These are phyloP conservation scores for Aureobasidium mangrovei DNA, from an alignment of 2,329 filamentous ascomycete genomes.

Conservation along the genomic window DNA sequence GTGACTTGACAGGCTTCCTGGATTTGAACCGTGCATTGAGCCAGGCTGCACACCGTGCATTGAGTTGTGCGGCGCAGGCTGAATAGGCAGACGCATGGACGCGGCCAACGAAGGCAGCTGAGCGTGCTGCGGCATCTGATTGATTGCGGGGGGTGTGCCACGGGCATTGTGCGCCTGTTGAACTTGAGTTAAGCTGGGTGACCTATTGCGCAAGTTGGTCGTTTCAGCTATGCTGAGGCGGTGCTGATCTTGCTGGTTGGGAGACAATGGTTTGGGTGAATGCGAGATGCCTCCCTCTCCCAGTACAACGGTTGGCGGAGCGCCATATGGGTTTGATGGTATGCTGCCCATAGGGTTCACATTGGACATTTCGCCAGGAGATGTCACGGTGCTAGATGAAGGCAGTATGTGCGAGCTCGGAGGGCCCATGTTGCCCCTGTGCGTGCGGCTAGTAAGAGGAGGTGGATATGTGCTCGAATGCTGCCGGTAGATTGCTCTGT, in stretches of 20 bases:
- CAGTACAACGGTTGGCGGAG: slow-evolving; percentile 50
- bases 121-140: slow-evolving; percentile 30
- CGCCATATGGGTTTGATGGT: slow-evolving; percentile 23
- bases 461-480: slow-evolving; percentile 70
- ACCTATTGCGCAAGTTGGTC: slow-evolving; percentile 46
- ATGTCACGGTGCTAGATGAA: slow-evolving; percentile 24
- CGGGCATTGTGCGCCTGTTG: slow-evolving; percentile 56
- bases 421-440: slow-evolving; percentile 27
- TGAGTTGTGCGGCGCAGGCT: slow-evolving; percentile 13
- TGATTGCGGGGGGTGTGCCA: slow-evolving; percentile 44
- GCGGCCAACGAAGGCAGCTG: slow-evolving; percentile 33
- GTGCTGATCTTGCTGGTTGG: slow-evolving; percentile 44
- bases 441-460: slow-evolving; percentile 44
- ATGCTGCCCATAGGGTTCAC: slow-evolving; percentile 27
- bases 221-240: slow-evolving; percentile 45
- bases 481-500: slow-evolving; percentile 53
- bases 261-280: slow-evolving; percentile 75
- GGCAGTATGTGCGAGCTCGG: slow-evolving; percentile 27
- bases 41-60: slow-evolving; percentile 17
- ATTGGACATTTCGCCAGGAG: slow-evolving; percentile 30
- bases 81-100: slow-evolving; percentile 19
- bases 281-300: slow-evolving; percentile 65
- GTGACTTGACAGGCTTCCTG: slow-evolving; percentile 44
- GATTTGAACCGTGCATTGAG: slow-evolving; percentile 38
- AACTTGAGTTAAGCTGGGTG: slow-evolving; percentile 57